Conservation (phyloP, 164 flowering plant genomes). For the Macadamia tetraphylla region DNA sequence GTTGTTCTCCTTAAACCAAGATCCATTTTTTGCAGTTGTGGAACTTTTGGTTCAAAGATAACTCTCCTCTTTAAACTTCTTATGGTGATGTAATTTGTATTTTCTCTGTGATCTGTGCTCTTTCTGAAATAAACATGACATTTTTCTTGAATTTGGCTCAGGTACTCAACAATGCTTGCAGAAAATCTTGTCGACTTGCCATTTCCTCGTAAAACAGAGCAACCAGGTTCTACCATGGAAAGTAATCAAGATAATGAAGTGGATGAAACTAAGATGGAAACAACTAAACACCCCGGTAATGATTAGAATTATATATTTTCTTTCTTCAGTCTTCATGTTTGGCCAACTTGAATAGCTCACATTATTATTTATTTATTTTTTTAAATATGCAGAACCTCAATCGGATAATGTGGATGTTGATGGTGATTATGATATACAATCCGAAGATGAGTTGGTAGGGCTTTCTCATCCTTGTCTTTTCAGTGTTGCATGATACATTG, state of each 20-base stretch:
- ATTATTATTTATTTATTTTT: not conserved
- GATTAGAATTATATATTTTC: slow-evolving; percentile 12
- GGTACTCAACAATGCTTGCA: slow-evolving; percentile 99
- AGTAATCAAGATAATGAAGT: slow-evolving; percentile 23
- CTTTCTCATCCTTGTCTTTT: slow-evolving; percentile 7
- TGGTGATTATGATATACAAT: slow-evolving; percentile 52
- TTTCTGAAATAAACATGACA: not conserved
- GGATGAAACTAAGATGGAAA: slow-evolving; percentile 15
- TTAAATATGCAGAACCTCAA: slow-evolving; percentile 28
- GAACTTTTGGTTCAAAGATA: not conserved
- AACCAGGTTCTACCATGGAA: slow-evolving; percentile 21
- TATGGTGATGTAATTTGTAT: not conserved
- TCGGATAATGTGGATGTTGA: slow-evolving; percentile 46
- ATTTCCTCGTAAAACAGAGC: slow-evolving; percentile 22
- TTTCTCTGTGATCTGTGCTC: not conserved
- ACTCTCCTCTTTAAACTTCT: not conserved
- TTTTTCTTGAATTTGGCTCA: slow-evolving; percentile 20
- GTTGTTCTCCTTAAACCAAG: not conserved
- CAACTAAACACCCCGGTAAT: slow-evolving; percentile 23
- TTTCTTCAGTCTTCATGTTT: not conserved
- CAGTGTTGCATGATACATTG: not conserved
- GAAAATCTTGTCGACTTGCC: slow-evolving; percentile 78
- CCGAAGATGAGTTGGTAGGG: slow-evolving; percentile 72
- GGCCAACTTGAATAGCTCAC: slow-evolving; percentile 7
- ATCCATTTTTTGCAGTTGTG: not conserved